These are phyloP conservation scores for Candida oleophila DNA, from an alignment of 805 yeast genomes.

Conservation along the genomic window DNA sequence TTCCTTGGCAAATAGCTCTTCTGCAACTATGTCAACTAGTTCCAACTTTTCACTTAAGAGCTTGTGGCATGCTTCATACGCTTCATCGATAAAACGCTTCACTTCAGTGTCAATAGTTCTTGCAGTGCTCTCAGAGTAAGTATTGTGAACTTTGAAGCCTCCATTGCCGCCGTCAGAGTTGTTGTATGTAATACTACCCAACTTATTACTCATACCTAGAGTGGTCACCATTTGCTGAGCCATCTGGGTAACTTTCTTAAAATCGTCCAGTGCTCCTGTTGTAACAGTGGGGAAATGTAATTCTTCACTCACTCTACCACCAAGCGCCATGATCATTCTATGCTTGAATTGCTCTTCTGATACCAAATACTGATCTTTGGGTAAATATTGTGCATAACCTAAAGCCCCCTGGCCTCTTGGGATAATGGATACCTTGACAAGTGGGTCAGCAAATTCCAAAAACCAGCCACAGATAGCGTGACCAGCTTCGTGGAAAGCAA, in stretches of 20 bases:
- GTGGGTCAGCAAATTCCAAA: slow-evolving; percentile 82
- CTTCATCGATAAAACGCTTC: slow-evolving; percentile 61
- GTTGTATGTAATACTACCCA: slow-evolving; percentile 67
- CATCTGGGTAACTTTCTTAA: slow-evolving; percentile 85
- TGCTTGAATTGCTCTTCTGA: slow-evolving; percentile 75
- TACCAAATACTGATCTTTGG: slow-evolving; percentile 81
- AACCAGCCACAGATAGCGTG: slow-evolving; percentile 97
- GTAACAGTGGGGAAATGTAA: slow-evolving; percentile 84
- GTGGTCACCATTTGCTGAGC: slow-evolving; percentile 87
- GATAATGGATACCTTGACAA: slow-evolving; percentile 87
- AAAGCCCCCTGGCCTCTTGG: slow-evolving; percentile 94
- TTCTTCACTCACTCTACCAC: slow-evolving; percentile 92
- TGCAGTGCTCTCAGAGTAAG: slow-evolving; percentile 74
- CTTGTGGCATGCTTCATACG: slow-evolving; percentile 57
- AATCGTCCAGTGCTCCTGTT: slow-evolving; percentile 90
- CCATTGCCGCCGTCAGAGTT: slow-evolving; percentile 40
- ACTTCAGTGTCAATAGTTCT: slow-evolving; percentile 67
- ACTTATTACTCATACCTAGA: slow-evolving; percentile 81
- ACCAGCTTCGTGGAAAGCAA: slow-evolving; percentile 96
- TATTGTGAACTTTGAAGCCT: slow-evolving; percentile 54
- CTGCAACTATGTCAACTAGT: slow-evolving; percentile 69
- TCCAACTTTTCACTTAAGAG: slow-evolving; percentile 58
- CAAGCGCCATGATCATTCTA: slow-evolving; percentile 91
- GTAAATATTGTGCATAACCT: slow-evolving; percentile 95
- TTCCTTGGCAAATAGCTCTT: slow-evolving; percentile 68